A percentile compares a stretch with the other conserved stretches of the same genome.
phyloP scores from a whole-genome alignment of 2,329 filamentous ascomycete species.

The Fusarium falciforme region DNA sequence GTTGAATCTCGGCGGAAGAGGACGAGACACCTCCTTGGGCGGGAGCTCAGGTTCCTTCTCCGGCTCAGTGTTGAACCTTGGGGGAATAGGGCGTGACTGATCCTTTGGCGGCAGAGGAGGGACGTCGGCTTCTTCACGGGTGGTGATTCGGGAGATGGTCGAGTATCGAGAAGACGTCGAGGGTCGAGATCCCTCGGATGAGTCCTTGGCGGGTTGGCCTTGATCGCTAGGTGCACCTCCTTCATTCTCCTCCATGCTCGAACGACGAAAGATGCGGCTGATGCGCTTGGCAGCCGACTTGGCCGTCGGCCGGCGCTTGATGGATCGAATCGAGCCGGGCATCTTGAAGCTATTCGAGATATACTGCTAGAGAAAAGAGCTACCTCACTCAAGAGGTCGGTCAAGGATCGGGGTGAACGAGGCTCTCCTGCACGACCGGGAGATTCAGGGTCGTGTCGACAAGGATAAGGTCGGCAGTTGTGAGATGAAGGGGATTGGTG shows the following conservation, averaged over 20 bases:
- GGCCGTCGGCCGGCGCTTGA: conserved; percentile 26
- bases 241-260: conserved; percentile 25
- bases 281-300: conserved; percentile 37
- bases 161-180: conserved; percentile 28
- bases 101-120: conserved; percentile 8
- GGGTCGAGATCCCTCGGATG: conserved; percentile 13
- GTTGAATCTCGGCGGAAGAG: conserved; percentile 16
- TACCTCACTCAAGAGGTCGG: not conserved
- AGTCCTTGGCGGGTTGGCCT: conserved; percentile 12
- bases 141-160: conserved; percentile 27
- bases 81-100: conserved; percentile 15
- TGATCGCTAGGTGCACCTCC: not conserved
- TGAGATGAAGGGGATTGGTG: not conserved
- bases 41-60: not conserved
- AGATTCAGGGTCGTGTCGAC: conserved; percentile 1
- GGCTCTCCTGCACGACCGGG: not conserved
- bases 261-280: conserved; percentile 32
- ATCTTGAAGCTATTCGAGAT: conserved; percentile 2
- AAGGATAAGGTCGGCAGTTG: conserved; percentile 1
- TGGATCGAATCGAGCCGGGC: conserved; percentile 31
- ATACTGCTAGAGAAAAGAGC: not conserved
- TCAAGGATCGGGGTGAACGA: not conserved
- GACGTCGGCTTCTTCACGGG: conserved; percentile 18
- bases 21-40: not conserved
- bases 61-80: conserved; percentile 20